Conservation (phyloP, 495 filamentous ascomycete species). For the Aspergillus nanangensis region DNA sequence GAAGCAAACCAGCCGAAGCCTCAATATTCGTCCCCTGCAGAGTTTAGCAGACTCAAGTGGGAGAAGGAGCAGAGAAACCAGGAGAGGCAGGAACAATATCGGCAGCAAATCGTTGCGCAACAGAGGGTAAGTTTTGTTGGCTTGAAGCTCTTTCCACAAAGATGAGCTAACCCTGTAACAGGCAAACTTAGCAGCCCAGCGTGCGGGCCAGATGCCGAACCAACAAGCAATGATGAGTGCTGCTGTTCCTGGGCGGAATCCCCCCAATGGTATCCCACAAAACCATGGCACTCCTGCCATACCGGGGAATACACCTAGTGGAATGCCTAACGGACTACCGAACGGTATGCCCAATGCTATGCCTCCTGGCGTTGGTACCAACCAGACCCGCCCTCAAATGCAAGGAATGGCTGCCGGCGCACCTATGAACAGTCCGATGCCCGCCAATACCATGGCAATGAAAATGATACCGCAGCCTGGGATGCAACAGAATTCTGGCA, state of each 20-base stretch:
- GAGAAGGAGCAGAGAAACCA: constrained; percentile 75
- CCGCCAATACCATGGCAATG: constrained; percentile 53
- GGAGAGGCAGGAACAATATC: constrained; percentile 67
- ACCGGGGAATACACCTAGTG: constrained; percentile 29
- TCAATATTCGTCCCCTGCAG: constrained; percentile 68
- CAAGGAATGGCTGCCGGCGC: constrained; percentile 34
- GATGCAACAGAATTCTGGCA: constrained; percentile 57
- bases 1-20: constrained; percentile 60
- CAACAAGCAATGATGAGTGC: constrained; percentile 40
- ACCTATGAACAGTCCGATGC: constrained; percentile 44
- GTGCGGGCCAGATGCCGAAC: constrained; percentile 38
- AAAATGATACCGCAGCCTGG: constrained; percentile 68
- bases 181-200: constrained; percentile 39
- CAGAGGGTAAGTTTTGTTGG: constrained; percentile 61
- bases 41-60: constrained; percentile 82
- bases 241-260: constrained; percentile 26
- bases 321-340: constrained; percentile 32
- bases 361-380: constrained; percentile 29
- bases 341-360: constrained; percentile 39
- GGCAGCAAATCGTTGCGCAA: constrained; percentile 56
- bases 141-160: no score
- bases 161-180: constrained; percentile 17
- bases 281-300: constrained; percentile 28
- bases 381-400: constrained; percentile 36
- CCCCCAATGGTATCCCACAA: constrained; percentile 35